Base-by-base conservation (phyloP, 495 filamentous ascomycete species). In the Ramalina intermedia region DNA sequence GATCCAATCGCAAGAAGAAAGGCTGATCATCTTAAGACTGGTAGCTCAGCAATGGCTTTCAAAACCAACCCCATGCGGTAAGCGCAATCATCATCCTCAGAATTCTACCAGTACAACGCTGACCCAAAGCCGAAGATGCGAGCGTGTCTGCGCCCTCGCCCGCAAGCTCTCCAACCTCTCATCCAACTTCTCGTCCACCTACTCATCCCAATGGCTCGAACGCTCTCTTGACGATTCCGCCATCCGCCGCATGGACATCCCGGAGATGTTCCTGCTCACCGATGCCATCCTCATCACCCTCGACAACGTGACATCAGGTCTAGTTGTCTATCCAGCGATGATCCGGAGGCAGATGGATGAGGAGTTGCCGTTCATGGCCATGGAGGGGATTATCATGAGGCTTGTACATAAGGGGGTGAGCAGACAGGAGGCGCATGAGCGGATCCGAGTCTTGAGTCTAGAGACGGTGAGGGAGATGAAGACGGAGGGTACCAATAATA, bases 311-410 rank as follows among this genome's bases (percentile, higher is more conserved):
- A 75, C 73, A 42, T 74, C 74, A 39, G 88, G 88, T 29, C 73
- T 94, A 11, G 87, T 95, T 41, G 81, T 96, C 44, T 95, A 93
- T 69, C 85, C 85, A 35, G 76, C 77, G 38, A 71, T 85, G 47
- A 93, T 95, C 64, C 67, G 70, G 43, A 67, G 70, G 35, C 77
- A 68, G 47, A 68, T 94, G 39, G 71, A 79, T 41, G 77, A 84
- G 42, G 88, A 94, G 65, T 76, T 95, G 33, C 89, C 88, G 12
- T 93, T 93, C 70, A 90, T 91, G 84, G 78, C 81, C 5, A 89
- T 85, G 54, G 85, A 80, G 62, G 72, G 59, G 65, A 83, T 96
- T 58, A 86, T 96, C 64, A 94, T 94, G 87, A 79, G 78, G 59
- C 74, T 91, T 43, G 79, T 85, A 37, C 72, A 73, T 51, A 74